A percentile compares a stretch with the other conserved stretches of the same genome.
phyloP scores from a whole-genome alignment of 2,329 filamentous ascomycete genomes.

The Juglanconis juglandina region DNA sequence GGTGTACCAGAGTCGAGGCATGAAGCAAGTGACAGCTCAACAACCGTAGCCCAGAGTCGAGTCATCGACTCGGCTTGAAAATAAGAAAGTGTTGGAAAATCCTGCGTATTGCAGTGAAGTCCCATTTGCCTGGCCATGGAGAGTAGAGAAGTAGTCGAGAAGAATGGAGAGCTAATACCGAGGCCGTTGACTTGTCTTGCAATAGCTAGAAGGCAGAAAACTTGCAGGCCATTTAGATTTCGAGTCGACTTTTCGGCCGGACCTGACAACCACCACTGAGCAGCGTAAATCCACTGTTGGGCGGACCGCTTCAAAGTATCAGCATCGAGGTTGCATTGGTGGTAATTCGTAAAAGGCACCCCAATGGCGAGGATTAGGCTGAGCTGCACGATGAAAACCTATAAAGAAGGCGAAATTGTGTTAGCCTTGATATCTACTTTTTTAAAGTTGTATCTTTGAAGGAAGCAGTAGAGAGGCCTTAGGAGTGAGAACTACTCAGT shows the following conservation, averaged over 20 bases:
- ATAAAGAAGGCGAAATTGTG: not conserved
- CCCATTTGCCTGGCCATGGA: constrained; percentile 29
- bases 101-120: constrained; percentile 26
- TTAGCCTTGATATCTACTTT: not conserved
- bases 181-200: constrained; percentile 41
- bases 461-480: not conserved
- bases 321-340: constrained; percentile 36
- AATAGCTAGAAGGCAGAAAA: constrained; percentile 49
- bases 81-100: constrained; percentile 19
- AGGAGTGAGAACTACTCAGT: too few relatives aligned
- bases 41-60: constrained; percentile 28
- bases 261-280: constrained; percentile 6
- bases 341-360: constrained; percentile 29
- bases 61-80: constrained; percentile 26
- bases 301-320: constrained; percentile 40
- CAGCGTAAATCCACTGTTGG: constrained; percentile 46
- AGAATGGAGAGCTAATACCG: constrained; percentile 23
- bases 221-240: constrained; percentile 47
- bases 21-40: constrained; percentile 24
- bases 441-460: too few relatives aligned
- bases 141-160: constrained; percentile 27
- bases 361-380: constrained; percentile 53
- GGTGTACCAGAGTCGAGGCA: constrained; percentile 24
- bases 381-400: constrained; percentile 47
- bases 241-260: constrained; percentile 33